phyloP scores from a whole-genome alignment of 805 yeast genomes.

The Teunomyces panamensis region DNA sequence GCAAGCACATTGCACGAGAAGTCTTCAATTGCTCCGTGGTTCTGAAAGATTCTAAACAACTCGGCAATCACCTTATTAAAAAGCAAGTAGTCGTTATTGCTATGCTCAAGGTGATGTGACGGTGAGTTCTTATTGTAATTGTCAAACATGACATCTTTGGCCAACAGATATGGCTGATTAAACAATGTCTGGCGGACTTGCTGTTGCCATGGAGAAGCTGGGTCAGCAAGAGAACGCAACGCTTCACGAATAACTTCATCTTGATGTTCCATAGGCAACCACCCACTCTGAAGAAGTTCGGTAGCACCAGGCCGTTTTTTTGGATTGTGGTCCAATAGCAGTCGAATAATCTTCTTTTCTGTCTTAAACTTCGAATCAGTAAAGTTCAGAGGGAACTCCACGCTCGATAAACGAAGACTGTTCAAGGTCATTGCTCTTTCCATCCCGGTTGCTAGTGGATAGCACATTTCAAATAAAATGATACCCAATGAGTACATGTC shows the following conservation, averaged over 20 bases:
- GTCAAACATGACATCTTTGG: constrained; percentile 83
- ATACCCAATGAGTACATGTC: constrained; percentile 95
- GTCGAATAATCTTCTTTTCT: constrained; percentile 66
- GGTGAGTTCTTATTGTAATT: constrained; percentile 29
- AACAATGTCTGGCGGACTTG: constrained; percentile 87
- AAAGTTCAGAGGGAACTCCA: constrained; percentile 74
- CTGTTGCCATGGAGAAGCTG: constrained; percentile 91
- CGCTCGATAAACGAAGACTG: constrained; percentile 53
- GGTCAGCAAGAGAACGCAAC: constrained; percentile 76
- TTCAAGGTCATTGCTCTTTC: constrained; percentile 79
- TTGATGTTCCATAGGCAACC: constrained; percentile 84
- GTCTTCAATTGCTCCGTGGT: constrained; percentile 86
- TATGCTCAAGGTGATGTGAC: constrained; percentile 22
- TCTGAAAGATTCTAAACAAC: constrained; percentile 60
- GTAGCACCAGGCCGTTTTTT: constrained; percentile 75
- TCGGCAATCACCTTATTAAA: constrained; percentile 59
- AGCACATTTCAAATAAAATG: constrained; percentile 94
- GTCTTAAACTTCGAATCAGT: constrained; percentile 44
- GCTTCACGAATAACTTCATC: constrained; percentile 90
- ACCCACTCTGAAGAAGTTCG: constrained; percentile 72
- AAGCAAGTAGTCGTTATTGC: constrained; percentile 48
- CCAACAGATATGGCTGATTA: constrained; percentile 79
- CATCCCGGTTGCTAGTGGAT: constrained; percentile 84
- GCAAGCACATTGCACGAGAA: constrained; percentile 62
- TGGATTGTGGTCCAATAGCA: constrained; percentile 78